A percentile compares a stretch with the other conserved stretches of the same genome.
These are phyloP conservation scores for Scheffersomyces segobiensis DNA, from an alignment of 1,139 yeast genomes.

Conservation along the genomic window DNA sequence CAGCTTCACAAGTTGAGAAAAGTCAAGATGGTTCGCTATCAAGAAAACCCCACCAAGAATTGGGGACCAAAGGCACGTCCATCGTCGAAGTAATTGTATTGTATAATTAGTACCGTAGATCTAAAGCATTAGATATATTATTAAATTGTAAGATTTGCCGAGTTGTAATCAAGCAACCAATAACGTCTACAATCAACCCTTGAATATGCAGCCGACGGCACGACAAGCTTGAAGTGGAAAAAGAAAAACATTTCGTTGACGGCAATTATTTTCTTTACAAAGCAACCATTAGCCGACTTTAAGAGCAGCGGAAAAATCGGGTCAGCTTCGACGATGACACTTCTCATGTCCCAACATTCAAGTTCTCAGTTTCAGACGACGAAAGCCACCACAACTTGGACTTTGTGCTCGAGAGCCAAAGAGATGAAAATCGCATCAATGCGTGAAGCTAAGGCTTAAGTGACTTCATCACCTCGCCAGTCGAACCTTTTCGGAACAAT, in stretches of 20 bases:
- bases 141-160: neutral
- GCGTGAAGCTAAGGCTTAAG: neutral
- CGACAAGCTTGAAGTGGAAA: neutral
- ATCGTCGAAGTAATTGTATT: constrained; percentile 4
- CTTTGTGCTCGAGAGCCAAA: neutral
- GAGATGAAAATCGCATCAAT: neutral
- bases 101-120: neutral
- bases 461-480: neutral
- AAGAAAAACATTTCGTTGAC: neutral
- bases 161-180: neutral
- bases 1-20: constrained; percentile 62
- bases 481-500: neutral
- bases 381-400: neutral
- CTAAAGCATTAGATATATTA: neutral
- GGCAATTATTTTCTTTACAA: neutral
- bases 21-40: constrained; percentile 81
- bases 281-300: neutral
- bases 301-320: neutral
- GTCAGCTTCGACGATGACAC: neutral
- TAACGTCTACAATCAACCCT: neutral
- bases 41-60: constrained; percentile 86
- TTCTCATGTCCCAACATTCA: neutral
- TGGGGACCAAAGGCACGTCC: constrained; percentile 97
- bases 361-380: neutral
- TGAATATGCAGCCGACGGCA: neutral